Conservation (phyloP, 192 early-diverging fungal species). For the Gryganskiella cystojenkinii region DNA sequence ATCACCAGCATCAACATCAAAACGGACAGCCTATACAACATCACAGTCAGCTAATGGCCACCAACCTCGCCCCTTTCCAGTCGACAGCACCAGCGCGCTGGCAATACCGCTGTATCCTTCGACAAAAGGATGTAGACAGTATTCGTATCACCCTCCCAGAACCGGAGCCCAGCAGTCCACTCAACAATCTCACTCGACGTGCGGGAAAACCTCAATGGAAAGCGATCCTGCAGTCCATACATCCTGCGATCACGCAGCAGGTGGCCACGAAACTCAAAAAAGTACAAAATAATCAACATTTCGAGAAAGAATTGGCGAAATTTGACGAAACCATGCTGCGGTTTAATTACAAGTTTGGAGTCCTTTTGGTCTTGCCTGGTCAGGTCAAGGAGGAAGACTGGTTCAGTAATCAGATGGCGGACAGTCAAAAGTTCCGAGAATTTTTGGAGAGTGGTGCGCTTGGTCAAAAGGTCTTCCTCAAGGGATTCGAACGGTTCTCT, state of each 20-base stretch:
- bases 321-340: slow-evolving; percentile 83
- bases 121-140: slow-evolving; percentile 48
- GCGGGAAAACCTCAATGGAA: slow-evolving; percentile 58
- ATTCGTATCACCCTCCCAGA: slow-evolving; percentile 38
- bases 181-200: slow-evolving; percentile 44
- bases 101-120: slow-evolving; percentile 48
- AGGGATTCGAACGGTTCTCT: slow-evolving; percentile 80
- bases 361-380: slow-evolving; percentile 71
- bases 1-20: not conserved
- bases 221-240: slow-evolving; percentile 52
- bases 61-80: not conserved
- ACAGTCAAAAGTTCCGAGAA: slow-evolving; percentile 62
- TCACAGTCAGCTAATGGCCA: not conserved
- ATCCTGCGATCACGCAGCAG: slow-evolving; percentile 50
- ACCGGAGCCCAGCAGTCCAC: slow-evolving; percentile 29
- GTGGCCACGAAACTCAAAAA: slow-evolving; percentile 65
- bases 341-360: slow-evolving; percentile 85
- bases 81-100: slow-evolving; percentile 15
- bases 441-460: slow-evolving; percentile 73
- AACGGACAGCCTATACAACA: not conserved
- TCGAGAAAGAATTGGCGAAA: slow-evolving; percentile 71
- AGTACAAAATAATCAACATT: slow-evolving; percentile 66
- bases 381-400: slow-evolving; percentile 84
- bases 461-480: slow-evolving; percentile 75
- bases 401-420: slow-evolving; percentile 73